These are phyloP conservation scores for Pinus albicaulis DNA, from an alignment of 75 land plant genomes.

Conservation along the genomic window DNA sequence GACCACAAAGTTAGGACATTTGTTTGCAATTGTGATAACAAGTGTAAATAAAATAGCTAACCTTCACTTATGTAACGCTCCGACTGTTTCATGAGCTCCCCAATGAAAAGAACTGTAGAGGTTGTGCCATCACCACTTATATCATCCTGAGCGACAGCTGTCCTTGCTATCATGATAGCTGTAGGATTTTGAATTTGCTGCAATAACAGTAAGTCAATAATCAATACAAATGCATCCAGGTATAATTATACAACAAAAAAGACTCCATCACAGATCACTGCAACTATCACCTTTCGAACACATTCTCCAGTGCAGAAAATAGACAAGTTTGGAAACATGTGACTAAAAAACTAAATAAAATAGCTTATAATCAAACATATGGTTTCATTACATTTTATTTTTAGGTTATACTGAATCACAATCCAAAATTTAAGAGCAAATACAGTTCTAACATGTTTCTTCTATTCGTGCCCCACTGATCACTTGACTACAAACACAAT, in stretches of 20 bases:
- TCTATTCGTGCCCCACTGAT: no score
- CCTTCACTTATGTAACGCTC: conserved; percentile 96
- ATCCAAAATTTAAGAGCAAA: no score
- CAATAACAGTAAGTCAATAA: background rate
- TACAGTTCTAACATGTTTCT: no score
- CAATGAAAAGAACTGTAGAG: conserved; percentile 93
- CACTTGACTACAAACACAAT: no score
- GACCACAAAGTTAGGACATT: no score
- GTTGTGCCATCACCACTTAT: conserved; percentile 99
- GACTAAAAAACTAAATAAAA: background rate
- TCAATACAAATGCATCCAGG: background rate
- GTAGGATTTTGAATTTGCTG: conserved; percentile 99
- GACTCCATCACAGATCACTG: background rate
- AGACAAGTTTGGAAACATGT: background rate
- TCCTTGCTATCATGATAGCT: conserved; percentile 98
- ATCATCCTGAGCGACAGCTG: conserved; percentile 99
- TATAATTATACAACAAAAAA: background rate
- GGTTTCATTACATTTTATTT: background rate
- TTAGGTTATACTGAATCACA: no score
- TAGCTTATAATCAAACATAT: background rate
- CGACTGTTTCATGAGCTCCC: conserved; percentile 99
- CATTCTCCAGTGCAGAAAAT: no score
- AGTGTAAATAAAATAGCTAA: conserved; percentile 15
- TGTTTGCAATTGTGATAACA: background rate
- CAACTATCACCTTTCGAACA: background rate